A percentile compares a stretch with the other conserved stretches of the same genome.
Evolutionary conservation across 2,329 filamentous ascomycete genomes (phyloP).

Genomic region (Cercospora sp.): DNA sequence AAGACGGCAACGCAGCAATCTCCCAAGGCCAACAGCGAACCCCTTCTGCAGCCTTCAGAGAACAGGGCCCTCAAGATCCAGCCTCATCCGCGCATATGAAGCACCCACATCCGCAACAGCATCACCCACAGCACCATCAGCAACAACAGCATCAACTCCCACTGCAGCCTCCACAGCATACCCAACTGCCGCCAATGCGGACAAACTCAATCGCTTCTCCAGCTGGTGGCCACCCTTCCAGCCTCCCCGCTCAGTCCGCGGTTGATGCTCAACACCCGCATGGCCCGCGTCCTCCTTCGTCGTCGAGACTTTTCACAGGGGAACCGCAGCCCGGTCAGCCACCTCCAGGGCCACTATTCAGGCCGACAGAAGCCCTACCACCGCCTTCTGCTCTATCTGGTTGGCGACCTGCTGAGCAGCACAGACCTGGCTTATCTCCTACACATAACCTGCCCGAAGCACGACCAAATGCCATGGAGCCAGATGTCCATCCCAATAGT

Average conservation of each 20-base stretch:
- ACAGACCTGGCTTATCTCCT: conserved; percentile 23
- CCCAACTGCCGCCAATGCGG: conserved; percentile 34
- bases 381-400: conserved; percentile 31
- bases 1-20: conserved; percentile 27
- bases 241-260: conserved; percentile 19
- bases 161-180: conserved; percentile 8
- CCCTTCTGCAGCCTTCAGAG: conserved; percentile 11
- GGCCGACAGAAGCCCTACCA: conserved; percentile 27
- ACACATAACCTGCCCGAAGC: conserved; percentile 22
- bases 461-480: conserved; percentile 28
- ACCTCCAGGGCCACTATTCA: conserved; percentile 13
- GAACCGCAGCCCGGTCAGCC: conserved; percentile 15
- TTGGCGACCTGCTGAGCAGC: conserved; percentile 35
- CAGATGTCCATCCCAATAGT: conserved; percentile 19
- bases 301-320: conserved; percentile 20
- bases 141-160: conserved; percentile 19
- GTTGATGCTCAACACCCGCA: conserved; percentile 23
- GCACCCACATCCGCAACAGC: conserved; percentile 7
- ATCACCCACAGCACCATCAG: conserved; percentile 3
- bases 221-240: conserved; percentile 20
- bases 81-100: not conserved
- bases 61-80: conserved; percentile 10
- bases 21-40: conserved; percentile 10
- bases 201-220: conserved; percentile 29
- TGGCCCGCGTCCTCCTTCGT: conserved; percentile 21